Conservation (phyloP, 169 alveolate species). For the Plasmodium relictum region DNA sequence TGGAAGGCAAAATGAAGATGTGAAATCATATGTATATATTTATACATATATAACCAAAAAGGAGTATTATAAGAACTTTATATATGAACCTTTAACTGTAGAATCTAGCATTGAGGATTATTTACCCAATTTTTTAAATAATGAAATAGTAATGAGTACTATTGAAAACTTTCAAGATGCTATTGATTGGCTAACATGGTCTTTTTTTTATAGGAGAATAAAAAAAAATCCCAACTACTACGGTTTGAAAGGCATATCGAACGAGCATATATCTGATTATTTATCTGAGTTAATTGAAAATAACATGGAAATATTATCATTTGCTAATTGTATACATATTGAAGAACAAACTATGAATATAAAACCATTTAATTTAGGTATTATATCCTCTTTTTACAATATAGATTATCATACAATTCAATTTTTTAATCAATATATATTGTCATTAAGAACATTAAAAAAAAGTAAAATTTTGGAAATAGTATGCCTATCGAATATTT, state of each 20-base stretch:
- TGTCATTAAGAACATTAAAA: conserved; percentile 25
- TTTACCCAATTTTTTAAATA: conserved; percentile 96
- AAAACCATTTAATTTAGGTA: conserved; percentile 91
- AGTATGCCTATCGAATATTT: conserved; percentile 41
- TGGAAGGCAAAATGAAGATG: conserved; percentile 85
- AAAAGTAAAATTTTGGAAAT: conserved; percentile 46
- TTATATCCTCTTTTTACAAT: conserved; percentile 59
- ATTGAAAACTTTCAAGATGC: conserved; percentile 97
- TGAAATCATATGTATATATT: conserved; percentile 74
- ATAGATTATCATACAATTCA: conserved; percentile 53
- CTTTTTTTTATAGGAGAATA: conserved; percentile 98
- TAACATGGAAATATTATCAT: conserved; percentile 93
- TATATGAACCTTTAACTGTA: conserved; percentile 98
- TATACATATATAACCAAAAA: conserved; percentile 93
- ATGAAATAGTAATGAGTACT: conserved; percentile 97
- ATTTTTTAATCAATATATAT: conserved; percentile 67
- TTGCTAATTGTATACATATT: conserved; percentile 94
- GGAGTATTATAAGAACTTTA: conserved; percentile 96
- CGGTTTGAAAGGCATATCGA: conserved; percentile 95
- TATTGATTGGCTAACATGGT: conserved; percentile 99
- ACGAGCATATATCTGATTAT: conserved; percentile 95
- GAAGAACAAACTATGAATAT: conserved; percentile 89
- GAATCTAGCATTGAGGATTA: conserved; percentile 97
- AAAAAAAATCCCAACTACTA: conserved; percentile 99
- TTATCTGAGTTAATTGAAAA: conserved; percentile 96